Base-by-base conservation (phyloP, 2,329 filamentous ascomycete genomes). In the Metarhizium robertsii region DNA sequence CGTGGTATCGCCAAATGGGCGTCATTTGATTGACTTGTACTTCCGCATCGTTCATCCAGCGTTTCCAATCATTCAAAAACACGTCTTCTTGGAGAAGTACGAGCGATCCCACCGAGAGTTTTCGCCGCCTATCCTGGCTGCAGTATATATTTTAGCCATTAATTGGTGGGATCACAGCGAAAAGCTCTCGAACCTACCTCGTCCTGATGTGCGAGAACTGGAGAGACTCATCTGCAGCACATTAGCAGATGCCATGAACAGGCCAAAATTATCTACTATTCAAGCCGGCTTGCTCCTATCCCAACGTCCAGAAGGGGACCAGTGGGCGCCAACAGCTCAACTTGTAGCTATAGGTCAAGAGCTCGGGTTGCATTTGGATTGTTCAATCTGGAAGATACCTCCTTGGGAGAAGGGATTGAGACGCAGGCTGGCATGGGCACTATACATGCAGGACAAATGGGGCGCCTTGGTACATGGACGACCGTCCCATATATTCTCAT, bases 401-500 rank as follows among this genome's bases (percentile, higher is more conserved):
- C 79, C 79, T 0, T 96, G 91, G 90, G 91, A 96, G 69, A 87
- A 88, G 62, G 88, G 90, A 0, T 70, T 96, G 57, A 80, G 92
- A 58, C 94, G 92, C 68, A 83, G 92, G 51, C 80, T 96, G 46
- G 90, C 90, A 1, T 96, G 92, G 91, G 91, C 89, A 2, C 71
- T 95, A 52, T 95, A 94, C 68, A 92, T 95, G 86, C 90, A 96
- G 71, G 92, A 96, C 71, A 95, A 80, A 70, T 95, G 91, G 91
- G 89, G 88, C 16, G 86, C 90, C 2, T 76, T 95, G 20, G 85
- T 94, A 29, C 88, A 95, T 65, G 90, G 90, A 50, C 85, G 90
- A 11, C 91, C 90, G 1, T 94, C 90, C 4, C 90, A 95, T 61
- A 81, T 84, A 45, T 80, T 81, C 60, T 69, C 75, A 20, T 73